Conservation (phyloP, 139 green algal genomes). For the Microglena sp. region DNA sequence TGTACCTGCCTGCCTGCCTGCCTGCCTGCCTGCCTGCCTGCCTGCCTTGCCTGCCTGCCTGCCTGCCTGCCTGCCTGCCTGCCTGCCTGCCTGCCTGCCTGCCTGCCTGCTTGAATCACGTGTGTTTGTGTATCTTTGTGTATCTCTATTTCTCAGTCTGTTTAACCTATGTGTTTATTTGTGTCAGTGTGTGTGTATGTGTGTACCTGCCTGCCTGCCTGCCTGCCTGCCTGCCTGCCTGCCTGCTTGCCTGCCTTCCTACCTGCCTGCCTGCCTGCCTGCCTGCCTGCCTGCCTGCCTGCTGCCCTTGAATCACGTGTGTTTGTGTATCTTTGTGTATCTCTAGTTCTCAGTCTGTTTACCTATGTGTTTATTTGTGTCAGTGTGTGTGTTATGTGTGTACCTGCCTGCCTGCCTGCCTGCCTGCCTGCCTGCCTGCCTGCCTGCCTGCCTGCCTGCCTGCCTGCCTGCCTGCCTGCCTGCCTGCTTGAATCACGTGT, state of each 20-base stretch:
- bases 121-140: too few species aligned
- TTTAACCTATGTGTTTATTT: too few species aligned
- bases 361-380: too few species aligned
- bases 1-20: constrained; percentile 6
- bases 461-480: constrained; percentile 5
- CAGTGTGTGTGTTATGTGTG: too few species aligned
- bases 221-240: constrained; percentile 2
- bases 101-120: constrained; percentile 5
- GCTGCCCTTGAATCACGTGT: too few species aligned
- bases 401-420: constrained; percentile 7
- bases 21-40: constrained; percentile 9
- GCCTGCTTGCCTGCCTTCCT: constrained; percentile 5
- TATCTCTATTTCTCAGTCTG: too few species aligned
- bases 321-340: too few species aligned
- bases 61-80: constrained; percentile 5
- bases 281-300: constrained; percentile 7
- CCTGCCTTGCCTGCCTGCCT: constrained; percentile 5
- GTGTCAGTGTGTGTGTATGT: too few species aligned
- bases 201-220: constrained; percentile 9
- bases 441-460: constrained; percentile 1
- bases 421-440: constrained; percentile 7
- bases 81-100: constrained; percentile 5
- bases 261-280: constrained; percentile 5
- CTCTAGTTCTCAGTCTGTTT: too few species aligned
- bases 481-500: constrained; percentile 3